Percentiles rank a stretch among this genome's conserved stretches.
Evolutionary conservation across 2,329 filamentous ascomycete species (phyloP).

Genomic region (Ophiostoma pallidulum): DNA sequence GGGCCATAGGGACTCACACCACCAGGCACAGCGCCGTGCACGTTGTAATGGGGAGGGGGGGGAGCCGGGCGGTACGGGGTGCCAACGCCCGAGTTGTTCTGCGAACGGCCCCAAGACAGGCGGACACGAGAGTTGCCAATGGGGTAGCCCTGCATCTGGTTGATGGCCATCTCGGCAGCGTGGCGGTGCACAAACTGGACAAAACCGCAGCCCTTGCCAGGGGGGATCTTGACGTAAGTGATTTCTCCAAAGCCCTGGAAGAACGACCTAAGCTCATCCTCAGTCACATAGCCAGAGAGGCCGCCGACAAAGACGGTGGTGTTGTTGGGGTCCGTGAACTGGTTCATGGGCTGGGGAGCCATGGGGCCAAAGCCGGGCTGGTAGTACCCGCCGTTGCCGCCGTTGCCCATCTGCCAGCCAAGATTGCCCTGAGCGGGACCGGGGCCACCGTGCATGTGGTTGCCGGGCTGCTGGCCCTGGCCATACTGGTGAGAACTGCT

Average conservation of each 20-base stretch:
- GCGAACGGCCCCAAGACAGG: slow-evolving; percentile 92
- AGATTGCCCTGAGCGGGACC: slow-evolving; percentile 35
- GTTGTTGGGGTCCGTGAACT: slow-evolving; percentile 99
- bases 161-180: slow-evolving; percentile 99
- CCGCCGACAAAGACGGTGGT: slow-evolving; percentile 98
- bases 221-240: slow-evolving; percentile 99
- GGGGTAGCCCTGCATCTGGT: slow-evolving; percentile 99
- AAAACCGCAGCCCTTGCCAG: slow-evolving; percentile 97
- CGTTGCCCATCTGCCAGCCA: slow-evolving; percentile 26
- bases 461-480: slow-evolving; percentile 26
- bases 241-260: slow-evolving; percentile 99
- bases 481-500: slow-evolving; percentile 31
- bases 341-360: slow-evolving; percentile 62
- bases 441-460: slow-evolving; percentile 31
- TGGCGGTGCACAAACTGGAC: slow-evolving; percentile 99
- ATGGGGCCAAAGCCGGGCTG: slow-evolving; percentile 24
- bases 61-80: slow-evolving; percentile 95
- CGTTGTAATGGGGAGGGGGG: slow-evolving; percentile 45
- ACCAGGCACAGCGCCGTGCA: slow-evolving; percentile 20
- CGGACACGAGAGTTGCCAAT: slow-evolving; percentile 98
- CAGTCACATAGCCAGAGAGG: slow-evolving; percentile 93
- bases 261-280: slow-evolving; percentile 98
- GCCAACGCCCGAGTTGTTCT: slow-evolving; percentile 98
- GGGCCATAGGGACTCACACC: slow-evolving; percentile 37
- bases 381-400: slow-evolving; percentile 28